These are phyloP conservation scores for Cerioporus squamosus DNA, from an alignment of 1,284 basidiomycete species.

Conservation along the genomic window DNA sequence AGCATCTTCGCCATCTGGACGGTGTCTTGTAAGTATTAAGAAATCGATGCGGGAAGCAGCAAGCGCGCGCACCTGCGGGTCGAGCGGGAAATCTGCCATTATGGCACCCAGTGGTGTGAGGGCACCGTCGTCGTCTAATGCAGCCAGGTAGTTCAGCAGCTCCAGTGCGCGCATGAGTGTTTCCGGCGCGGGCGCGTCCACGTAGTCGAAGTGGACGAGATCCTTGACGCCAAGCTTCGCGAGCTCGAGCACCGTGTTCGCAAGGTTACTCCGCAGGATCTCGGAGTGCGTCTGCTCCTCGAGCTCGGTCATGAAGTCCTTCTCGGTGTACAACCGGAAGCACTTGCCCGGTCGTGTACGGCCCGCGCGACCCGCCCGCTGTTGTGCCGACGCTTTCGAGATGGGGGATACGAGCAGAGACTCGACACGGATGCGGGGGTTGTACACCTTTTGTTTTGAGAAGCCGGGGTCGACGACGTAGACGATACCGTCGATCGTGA, in stretches of 20 bases:
- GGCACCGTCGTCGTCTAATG: slow-evolving; percentile 94
- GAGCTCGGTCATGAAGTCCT: slow-evolving; percentile 94
- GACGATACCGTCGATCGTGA: slow-evolving; percentile 98
- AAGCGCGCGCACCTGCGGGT: slow-evolving; percentile 76
- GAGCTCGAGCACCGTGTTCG: slow-evolving; percentile 93
- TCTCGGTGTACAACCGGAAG: slow-evolving; percentile 96
- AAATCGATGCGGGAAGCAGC: neutral
- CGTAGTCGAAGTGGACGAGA: slow-evolving; percentile 93
- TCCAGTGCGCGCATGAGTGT: slow-evolving; percentile 98
- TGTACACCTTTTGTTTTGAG: slow-evolving; percentile 97
- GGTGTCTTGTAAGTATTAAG: neutral
- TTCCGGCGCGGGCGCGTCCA: slow-evolving; percentile 96
- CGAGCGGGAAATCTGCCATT: slow-evolving; percentile 98
- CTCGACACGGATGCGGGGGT: slow-evolving; percentile 95
- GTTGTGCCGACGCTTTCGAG: slow-evolving; percentile 95
- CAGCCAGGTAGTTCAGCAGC: slow-evolving; percentile 90
- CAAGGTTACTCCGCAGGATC: slow-evolving; percentile 90
- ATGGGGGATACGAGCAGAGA: slow-evolving; percentile 94
- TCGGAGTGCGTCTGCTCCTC: slow-evolving; percentile 98
- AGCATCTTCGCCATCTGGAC: slow-evolving; percentile 89
- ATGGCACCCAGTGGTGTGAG: slow-evolving; percentile 87
- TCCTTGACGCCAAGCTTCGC: slow-evolving; percentile 94
- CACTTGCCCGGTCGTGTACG: slow-evolving; percentile 97
- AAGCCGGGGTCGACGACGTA: slow-evolving; percentile 99
- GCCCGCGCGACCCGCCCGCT: slow-evolving; percentile 95